These are phyloP conservation scores for Hymenoscyphus fructigenus DNA, from an alignment of 2,329 filamentous ascomycete species.

Conservation along the genomic window DNA sequence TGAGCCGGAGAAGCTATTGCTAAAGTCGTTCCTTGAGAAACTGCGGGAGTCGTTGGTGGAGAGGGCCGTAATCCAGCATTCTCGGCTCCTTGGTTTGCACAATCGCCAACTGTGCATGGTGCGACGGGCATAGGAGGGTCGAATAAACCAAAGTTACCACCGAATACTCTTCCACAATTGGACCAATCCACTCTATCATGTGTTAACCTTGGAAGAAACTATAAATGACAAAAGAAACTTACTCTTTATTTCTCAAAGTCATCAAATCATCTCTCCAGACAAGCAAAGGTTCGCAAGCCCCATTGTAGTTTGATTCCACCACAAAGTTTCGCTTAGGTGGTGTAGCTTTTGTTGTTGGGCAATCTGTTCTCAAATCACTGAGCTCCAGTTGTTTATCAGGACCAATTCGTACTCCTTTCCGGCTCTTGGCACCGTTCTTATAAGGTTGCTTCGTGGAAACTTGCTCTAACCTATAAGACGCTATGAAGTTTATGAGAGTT, in stretches of 20 bases:
- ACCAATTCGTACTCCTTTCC: constrained; percentile 16
- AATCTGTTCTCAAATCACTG: constrained; percentile 20
- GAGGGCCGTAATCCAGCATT: not conserved
- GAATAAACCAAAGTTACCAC: constrained; percentile 39
- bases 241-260: constrained; percentile 1
- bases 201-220: not conserved
- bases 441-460: constrained; percentile 38
- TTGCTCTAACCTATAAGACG: constrained; percentile 36
- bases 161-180: constrained; percentile 37
- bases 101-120: constrained; percentile 21
- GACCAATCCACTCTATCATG: constrained; percentile 32
- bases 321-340: constrained; percentile 6
- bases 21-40: not conserved
- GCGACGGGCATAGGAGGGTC: constrained; percentile 41
- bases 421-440: constrained; percentile 13
- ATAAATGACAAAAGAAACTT: not conserved
- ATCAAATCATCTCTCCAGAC: constrained; percentile 36
- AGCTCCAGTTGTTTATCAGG: constrained; percentile 37
- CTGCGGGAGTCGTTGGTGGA: not conserved
- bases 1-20: not conserved
- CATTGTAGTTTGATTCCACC: constrained; percentile 1
- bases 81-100: constrained; percentile 9
- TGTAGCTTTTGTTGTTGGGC: constrained; percentile 7
- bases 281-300: constrained; percentile 39
- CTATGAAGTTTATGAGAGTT: constrained; percentile 33